Percentiles rank a stretch among this genome's conserved stretches.
phyloP scores from a whole-genome alignment of 192 early-diverging fungal genomes.

The Linnemannia hyalina region DNA sequence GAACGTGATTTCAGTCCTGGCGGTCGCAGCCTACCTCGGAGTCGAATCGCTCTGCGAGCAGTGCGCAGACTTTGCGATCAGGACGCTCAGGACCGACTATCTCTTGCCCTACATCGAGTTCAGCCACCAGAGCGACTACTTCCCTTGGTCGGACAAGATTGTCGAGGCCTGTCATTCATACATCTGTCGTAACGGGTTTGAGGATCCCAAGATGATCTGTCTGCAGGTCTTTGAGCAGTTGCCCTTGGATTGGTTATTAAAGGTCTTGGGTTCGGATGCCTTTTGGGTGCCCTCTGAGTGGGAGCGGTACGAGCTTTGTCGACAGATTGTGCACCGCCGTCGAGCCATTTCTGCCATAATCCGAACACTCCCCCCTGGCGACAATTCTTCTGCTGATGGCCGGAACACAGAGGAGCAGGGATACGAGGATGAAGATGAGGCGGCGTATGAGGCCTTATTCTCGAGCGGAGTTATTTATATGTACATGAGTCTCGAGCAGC shows the following conservation, averaged over 20 bases:
- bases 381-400: background rate
- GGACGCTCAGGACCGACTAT: conserved; percentile 25
- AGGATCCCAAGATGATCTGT: conserved; percentile 48
- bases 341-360: conserved; percentile 5
- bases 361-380: background rate
- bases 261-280: conserved; percentile 62
- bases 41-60: conserved; percentile 60
- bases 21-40: conserved; percentile 63
- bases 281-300: conserved; percentile 74
- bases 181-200: conserved; percentile 66
- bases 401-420: background rate
- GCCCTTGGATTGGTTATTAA: conserved; percentile 60
- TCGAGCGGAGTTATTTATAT: conserved; percentile 62
- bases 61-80: conserved; percentile 49
- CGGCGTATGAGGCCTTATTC: conserved; percentile 50
- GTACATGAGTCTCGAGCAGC: conserved; percentile 68
- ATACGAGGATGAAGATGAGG: conserved; percentile 17
- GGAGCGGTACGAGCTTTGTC: conserved; percentile 64
- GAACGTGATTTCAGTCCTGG: conserved; percentile 62
- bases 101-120: conserved; percentile 58
- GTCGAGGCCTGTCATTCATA: conserved; percentile 64
- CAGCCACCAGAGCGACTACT: conserved; percentile 56
- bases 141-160: conserved; percentile 59
- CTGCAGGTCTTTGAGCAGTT: conserved; percentile 48
- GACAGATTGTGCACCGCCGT: conserved; percentile 44